Evolutionary conservation across 2,329 filamentous ascomycete genomes (phyloP).

Genomic region (Fusarium bulbicola): DNA sequence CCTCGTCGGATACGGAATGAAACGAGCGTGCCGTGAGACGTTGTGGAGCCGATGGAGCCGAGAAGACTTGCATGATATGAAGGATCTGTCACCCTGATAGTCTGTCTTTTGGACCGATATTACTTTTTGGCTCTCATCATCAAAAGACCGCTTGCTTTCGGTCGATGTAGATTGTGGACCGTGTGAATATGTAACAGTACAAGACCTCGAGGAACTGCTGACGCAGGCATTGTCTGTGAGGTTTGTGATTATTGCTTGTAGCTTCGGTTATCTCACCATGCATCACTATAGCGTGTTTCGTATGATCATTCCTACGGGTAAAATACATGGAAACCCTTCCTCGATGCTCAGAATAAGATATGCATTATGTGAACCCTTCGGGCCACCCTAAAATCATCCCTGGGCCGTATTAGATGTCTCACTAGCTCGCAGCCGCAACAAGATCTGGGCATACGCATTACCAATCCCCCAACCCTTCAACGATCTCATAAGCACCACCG

Average conservation of each 20-base stretch:
- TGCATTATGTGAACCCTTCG: accelerated
- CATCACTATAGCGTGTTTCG: background rate
- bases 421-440: background rate
- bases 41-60: background rate
- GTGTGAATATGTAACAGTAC: too few species aligned
- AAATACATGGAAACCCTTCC: accelerated
- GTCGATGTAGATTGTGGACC: accelerated
- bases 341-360: too few species aligned
- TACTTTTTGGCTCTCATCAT: too few species aligned
- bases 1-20: background rate
- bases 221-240: too few species aligned
- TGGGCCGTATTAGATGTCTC: background rate
- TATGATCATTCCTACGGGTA: accelerated
- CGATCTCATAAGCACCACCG: background rate
- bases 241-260: too few species aligned
- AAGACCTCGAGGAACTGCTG: too few species aligned
- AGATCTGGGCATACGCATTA: background rate
- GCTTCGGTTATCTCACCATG: too few species aligned
- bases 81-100: too few species aligned
- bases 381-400: background rate
- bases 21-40: accelerated
- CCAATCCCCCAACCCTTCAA: conserved; percentile 4
- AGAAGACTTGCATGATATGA: background rate
- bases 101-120: too few species aligned
- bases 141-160: too few species aligned